phyloP scores from a whole-genome alignment of 2,329 filamentous ascomycete genomes.

The Laburnicola sp. region DNA sequence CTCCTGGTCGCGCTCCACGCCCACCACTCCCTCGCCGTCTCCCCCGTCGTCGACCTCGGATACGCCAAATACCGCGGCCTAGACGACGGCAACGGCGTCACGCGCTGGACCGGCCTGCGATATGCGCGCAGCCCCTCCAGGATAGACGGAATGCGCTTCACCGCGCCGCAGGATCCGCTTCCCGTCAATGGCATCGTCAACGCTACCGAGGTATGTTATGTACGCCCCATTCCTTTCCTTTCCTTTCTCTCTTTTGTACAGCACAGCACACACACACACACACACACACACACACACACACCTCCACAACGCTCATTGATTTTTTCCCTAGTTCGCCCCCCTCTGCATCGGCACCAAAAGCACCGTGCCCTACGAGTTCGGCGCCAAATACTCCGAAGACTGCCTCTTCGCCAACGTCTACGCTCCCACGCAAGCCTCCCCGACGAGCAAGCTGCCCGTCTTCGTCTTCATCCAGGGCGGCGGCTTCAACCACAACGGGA shows the following conservation, averaged over 20 bases:
- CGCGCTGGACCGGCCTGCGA: slow-evolving; percentile 73
- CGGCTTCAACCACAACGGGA: slow-evolving; percentile 43
- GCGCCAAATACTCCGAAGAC: slow-evolving; percentile 41
- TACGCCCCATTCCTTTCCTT: slow-evolving; percentile 16
- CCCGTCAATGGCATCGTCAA: slow-evolving; percentile 51
- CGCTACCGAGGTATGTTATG: slow-evolving; percentile 47
- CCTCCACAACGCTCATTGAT: not conserved
- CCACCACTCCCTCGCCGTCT: slow-evolving; percentile 37
- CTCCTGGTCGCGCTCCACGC: slow-evolving; percentile 25
- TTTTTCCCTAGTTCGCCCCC: slow-evolving; percentile 32
- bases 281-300: not conserved
- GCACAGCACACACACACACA: too few relatives aligned
- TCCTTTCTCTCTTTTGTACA: not conserved
- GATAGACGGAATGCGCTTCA: slow-evolving; percentile 57
- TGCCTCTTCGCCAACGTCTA: slow-evolving; percentile 48
- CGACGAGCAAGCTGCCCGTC: slow-evolving; percentile 39
- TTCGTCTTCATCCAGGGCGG: slow-evolving; percentile 49
- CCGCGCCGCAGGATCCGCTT: slow-evolving; percentile 65
- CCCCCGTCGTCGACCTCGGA: slow-evolving; percentile 60
- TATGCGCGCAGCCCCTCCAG: slow-evolving; percentile 58
- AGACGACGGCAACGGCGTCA: slow-evolving; percentile 59
- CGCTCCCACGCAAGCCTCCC: slow-evolving; percentile 40
- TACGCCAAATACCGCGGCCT: slow-evolving; percentile 69
- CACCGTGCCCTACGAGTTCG: slow-evolving; percentile 31
- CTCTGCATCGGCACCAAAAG: slow-evolving; percentile 37